A percentile compares a stretch with the other conserved stretches of the same genome.
Conservation (phyloP, 805 yeast species). For the Blastobotrys attinorum region DNA sequence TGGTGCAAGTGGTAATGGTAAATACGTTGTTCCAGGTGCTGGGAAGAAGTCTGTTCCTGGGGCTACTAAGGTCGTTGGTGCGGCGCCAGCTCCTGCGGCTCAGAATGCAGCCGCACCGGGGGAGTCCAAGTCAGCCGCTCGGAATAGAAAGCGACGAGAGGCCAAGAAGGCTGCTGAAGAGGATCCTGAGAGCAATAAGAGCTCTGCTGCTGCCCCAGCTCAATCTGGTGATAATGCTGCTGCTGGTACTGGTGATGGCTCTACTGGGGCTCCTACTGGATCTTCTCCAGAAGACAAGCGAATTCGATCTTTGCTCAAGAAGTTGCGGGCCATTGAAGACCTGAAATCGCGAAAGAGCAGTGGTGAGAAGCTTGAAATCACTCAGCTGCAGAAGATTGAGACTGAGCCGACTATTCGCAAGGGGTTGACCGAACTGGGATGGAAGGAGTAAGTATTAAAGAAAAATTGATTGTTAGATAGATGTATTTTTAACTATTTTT, state of each 20-base stretch:
- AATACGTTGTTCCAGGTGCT: conserved; percentile 12
- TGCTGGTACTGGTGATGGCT: conserved; percentile 4
- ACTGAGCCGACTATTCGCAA: conserved; percentile 75
- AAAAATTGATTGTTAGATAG: conserved; percentile 1
- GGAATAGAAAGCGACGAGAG: conserved; percentile 67
- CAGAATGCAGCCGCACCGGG: conserved; percentile 39
- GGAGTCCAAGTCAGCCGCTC: conserved; percentile 59
- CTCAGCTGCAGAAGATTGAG: conserved; percentile 81
- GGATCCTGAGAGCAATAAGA: conserved; percentile 22
- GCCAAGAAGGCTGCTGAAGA: conserved; percentile 13
- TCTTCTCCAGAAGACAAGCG: conserved; percentile 74
- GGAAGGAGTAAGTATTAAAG: conserved; percentile 45
- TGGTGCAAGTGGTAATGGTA: conserved; percentile 1
- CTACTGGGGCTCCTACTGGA: conserved; percentile 29
- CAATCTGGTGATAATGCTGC: conserved; percentile 12
- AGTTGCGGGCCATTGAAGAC: conserved; percentile 89
- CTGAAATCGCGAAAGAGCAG: conserved; percentile 75
- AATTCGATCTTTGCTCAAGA: conserved; percentile 81
- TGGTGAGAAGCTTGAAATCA: conserved; percentile 84
- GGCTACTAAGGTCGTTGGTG: conserved; percentile 24
- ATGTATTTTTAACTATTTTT: not conserved
- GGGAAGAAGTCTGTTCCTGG: conserved; percentile 16
- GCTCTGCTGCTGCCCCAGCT: conserved; percentile 23
- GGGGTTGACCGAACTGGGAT: conserved; percentile 73
- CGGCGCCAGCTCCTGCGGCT: conserved; percentile 40